These are phyloP conservation scores for Chalaropsis ovoidea DNA, from an alignment of 2,329 filamentous ascomycete genomes.

Conservation along the genomic window DNA sequence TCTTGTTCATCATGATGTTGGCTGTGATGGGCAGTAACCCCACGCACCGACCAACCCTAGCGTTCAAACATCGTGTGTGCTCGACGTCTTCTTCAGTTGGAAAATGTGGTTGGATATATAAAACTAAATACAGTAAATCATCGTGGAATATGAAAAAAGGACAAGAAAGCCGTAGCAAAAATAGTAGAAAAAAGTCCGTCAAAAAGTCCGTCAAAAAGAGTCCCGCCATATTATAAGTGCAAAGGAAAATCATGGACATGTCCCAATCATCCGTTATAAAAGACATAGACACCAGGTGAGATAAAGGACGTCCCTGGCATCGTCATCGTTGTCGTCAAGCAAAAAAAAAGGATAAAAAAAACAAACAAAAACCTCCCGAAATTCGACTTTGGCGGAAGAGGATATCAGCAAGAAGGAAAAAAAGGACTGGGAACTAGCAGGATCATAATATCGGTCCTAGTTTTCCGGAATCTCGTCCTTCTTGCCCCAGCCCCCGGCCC, in stretches of 20 bases:
- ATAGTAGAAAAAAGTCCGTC: not conserved
- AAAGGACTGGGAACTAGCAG: conserved; percentile 16
- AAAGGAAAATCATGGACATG: not conserved
- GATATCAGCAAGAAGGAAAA: not conserved
- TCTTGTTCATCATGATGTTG: not conserved
- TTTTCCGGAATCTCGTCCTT: conserved; percentile 38
- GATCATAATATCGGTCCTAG: not conserved
- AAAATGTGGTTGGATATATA: not conserved
- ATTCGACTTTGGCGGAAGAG: not conserved
- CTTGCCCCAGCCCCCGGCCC: conserved; percentile 42
- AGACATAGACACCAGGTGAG: not conserved
- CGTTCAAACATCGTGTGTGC: not conserved
- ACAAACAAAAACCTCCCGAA: conserved; percentile 12
- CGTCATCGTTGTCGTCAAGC: conserved; percentile 9
- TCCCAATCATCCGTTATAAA: conserved; percentile 2
- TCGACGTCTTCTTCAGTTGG: no score
- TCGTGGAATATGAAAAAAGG: not conserved
- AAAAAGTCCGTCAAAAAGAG: not conserved
- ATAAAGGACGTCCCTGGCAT: not conserved
- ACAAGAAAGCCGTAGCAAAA: not conserved
- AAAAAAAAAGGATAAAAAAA: conserved; percentile 13
- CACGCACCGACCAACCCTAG: not conserved
- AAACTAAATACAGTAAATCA: conserved; percentile 2
- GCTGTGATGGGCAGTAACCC: no score
- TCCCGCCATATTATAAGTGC: conserved; percentile 4